Evolutionary conservation across 225 moss, liverwort and hornwort species (phyloP), one percentile per base, ranked within the genome.

Genomic region (Anthoceros angustus): DNA sequence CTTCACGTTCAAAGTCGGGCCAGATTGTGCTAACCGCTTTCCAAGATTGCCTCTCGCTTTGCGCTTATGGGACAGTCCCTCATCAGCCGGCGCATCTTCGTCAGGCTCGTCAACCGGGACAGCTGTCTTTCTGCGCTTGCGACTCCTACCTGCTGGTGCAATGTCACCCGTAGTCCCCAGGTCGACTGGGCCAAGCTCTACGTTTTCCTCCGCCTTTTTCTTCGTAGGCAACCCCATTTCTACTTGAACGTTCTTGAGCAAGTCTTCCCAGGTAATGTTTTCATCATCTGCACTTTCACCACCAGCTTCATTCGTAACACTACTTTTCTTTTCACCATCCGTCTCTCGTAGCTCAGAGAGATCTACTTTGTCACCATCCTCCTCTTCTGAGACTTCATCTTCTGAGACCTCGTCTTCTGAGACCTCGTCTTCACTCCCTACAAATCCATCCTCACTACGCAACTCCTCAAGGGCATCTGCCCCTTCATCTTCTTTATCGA

Each of bases 241-340:
- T n/a, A 67, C 64, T 64, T 87, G 82, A 32, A 98, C 95, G 74
- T 91, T 86, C 63, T 77, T 83, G 2, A 91, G 70, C 62, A 98
- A 86, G 39, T 88, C 95, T 50, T 98, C 95, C 95, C 95, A 98
- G 0, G 91, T 85, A 4, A 92, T 76, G 10, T 86, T 81, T 63
- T 84, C 84, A n/a, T 83, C 88, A 39, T 88, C 86, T 18, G 78
- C 83, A 41, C 70, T 71, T 14, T 71, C 77, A 72, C 50, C 70
- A 62, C 16, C 77, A 8, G 20, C 7, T 11, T 61, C 68, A 1
- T 43, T 42, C 14, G 9, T 72, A 46, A 25, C 64, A 16, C 15
- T 0, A 26, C 24, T 7, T 25, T 32, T 76, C 45, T 70, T 62
- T 38, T 71, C 73, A 50, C 73, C 78, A 62, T 66, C 74, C 50